Evolutionary conservation across 1,284 basidiomycete species (phyloP), one percentile per base, ranked within the genome.

Genomic region (Ceraceosorus bombacis): DNA sequence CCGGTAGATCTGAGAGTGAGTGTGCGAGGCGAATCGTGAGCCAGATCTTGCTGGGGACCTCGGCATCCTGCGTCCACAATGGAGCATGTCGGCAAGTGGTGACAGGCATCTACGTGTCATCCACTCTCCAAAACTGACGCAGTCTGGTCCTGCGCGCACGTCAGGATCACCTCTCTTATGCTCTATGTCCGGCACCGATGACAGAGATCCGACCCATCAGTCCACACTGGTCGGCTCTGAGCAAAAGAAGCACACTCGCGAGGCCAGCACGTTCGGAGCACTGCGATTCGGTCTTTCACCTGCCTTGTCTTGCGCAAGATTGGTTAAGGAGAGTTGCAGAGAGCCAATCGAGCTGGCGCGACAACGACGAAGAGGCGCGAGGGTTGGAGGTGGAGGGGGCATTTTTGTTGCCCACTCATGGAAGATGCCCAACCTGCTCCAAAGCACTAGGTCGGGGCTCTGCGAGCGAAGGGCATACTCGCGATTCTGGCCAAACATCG

Each of bases 221-320:
- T 54, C 63, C 36, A 51, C 58, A 37, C 60, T 57, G 9, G 54
- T 62, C 53, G 60, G 65, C 8, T 54, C 61, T 2, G 37, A 43
- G 8, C 46, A 52, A 1, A 8, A n/a, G 54, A 12, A 6, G 37
- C n/a, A 49, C 12, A 17, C 13, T 5, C 36, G 41, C 10, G 37
- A 13, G 6, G 10, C 15, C 15, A 27, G 41, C 38, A 12, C 13
- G 17, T 7, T 55, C 50, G n/a, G 5, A 8, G 27, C 58, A 68
- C 10, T 88, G 86, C 76, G 78, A 68, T 0, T 79, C 83, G 5
- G 75, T 85, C 2, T 83, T 85, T 1, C 90, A 93, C 75, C 78
- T 91, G 0, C 66, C 73, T 0, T 93, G 90, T 70, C 82, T 93
- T 6, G 83, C 87, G 1, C 54, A 78, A 5, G 72, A 80, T 17